These are phyloP conservation scores for Lyophyllum atratum DNA, from an alignment of 768 basidiomycete species.

Conservation along the genomic window DNA sequence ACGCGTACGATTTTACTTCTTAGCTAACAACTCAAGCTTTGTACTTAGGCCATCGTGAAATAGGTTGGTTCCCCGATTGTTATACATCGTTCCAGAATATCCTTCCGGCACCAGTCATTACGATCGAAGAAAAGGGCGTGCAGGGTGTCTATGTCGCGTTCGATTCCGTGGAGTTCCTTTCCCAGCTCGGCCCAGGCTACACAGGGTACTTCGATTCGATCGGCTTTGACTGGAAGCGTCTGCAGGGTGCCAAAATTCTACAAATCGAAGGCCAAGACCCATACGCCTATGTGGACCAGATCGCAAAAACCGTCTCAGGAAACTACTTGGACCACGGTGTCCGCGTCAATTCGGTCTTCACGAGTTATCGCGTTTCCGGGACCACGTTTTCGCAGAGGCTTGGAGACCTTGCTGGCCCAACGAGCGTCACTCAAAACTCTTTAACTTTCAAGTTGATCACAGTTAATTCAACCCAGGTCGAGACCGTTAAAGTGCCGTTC, in stretches of 20 bases:
- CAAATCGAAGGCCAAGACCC: slow-evolving; percentile 54
- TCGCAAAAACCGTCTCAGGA: slow-evolving; percentile 60
- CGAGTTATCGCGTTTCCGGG: slow-evolving; percentile 52
- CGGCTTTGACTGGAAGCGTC: slow-evolving; percentile 57
- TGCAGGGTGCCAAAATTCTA: slow-evolving; percentile 60
- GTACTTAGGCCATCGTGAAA: background rate
- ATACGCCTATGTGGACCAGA: slow-evolving; percentile 55
- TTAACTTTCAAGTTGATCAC: slow-evolving; percentile 50
- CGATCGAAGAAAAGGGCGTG: slow-evolving; percentile 47
- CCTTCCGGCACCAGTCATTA: slow-evolving; percentile 57
- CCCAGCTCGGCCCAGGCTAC: slow-evolving; percentile 45
- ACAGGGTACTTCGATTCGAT: slow-evolving; percentile 48
- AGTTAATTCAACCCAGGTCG: slow-evolving; percentile 45
- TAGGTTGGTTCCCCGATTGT: slow-evolving; percentile 60
- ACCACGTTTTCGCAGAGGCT: slow-evolving; percentile 58
- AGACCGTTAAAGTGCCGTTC: slow-evolving; percentile 55
- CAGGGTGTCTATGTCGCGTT: slow-evolving; percentile 54
- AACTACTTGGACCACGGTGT: slow-evolving; percentile 67
- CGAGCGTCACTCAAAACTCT: slow-evolving; percentile 45
- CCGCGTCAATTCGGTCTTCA: slow-evolving; percentile 63
- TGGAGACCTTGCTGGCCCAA: slow-evolving; percentile 56
- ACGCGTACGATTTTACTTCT: slow-evolving; percentile 42
- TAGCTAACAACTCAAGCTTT: background rate
- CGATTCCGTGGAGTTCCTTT: slow-evolving; percentile 53
- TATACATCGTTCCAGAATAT: slow-evolving; percentile 56